Evolutionary conservation across 371 early-diverging fungal species (phyloP).

Genomic region (Apophysomyces sp.): DNA sequence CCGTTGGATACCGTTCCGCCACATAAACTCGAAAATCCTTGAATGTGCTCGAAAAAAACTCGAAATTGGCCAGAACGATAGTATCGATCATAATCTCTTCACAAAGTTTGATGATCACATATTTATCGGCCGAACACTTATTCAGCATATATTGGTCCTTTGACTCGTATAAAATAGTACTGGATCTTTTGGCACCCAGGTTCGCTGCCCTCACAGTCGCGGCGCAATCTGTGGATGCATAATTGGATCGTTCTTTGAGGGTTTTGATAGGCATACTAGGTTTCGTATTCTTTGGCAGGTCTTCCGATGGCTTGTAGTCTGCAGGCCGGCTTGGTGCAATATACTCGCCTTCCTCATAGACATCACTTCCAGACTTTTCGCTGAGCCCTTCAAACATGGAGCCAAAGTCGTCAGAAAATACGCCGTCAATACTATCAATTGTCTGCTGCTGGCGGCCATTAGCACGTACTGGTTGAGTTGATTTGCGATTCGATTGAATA

Average conservation of each 20-base stretch:
- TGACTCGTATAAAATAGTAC: conserved; percentile 81
- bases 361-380: conserved; percentile 16
- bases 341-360: conserved; percentile 32
- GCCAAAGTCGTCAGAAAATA: conserved; percentile 46
- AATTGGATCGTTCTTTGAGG: conserved; percentile 86
- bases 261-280: conserved; percentile 36
- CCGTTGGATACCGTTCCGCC: conserved; percentile 81
- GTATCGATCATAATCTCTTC: conserved; percentile 91
- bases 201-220: conserved; percentile 85
- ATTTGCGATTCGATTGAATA: background rate
- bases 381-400: conserved; percentile 39
- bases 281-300: conserved; percentile 12
- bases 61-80: conserved; percentile 90
- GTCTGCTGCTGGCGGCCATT: conserved; percentile 23
- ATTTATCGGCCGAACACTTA: conserved; percentile 78
- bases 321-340: conserved; percentile 24
- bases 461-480: background rate
- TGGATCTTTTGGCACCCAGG: conserved; percentile 79
- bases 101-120: conserved; percentile 91
- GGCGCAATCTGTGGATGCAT: conserved; percentile 93
- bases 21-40: conserved; percentile 82
- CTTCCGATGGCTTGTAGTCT: background rate
- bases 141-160: conserved; percentile 96
- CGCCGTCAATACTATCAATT: conserved; percentile 52
- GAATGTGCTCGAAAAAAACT: conserved; percentile 95